Evolutionary conservation across 768 basidiomycete genomes (phyloP), one percentile per base, ranked within the genome.

Genomic region (Phlebiopsis flavidoalba): DNA sequence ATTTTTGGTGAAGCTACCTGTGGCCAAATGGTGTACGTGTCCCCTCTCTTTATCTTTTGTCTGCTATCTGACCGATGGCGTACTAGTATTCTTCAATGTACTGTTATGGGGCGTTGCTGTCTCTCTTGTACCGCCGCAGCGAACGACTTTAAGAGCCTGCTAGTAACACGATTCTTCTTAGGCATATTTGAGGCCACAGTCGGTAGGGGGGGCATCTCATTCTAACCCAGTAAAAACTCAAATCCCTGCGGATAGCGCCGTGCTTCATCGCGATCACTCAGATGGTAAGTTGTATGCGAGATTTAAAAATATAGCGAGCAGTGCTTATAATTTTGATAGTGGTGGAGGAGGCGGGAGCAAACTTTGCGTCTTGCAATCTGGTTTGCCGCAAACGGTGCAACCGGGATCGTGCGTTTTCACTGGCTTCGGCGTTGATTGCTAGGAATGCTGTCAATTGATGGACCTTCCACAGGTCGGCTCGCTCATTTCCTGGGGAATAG

Each of bases 271-370:
- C 79, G 1, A 75, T 81, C 55, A 81, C 78, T 22, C 76, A 77
- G 58, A 79, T 78, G 77, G 62, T 63, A 37, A 11, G 59, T 26
- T 4, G 26, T 57, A 14, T 4, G 33, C 15, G 19, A 43, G 17
- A 15, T 53, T 22, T 10, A 6, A 1, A 49, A n/a, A 31, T 19
- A 8, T 8, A 33, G 3, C 53, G n/a, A n/a, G 24, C 35, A 21
- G n/a, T 45, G 15, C 21, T 46, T 15, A 33, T 33, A 10, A 26
- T 37, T 3, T 5, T 1, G 8, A 22, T n/a, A 63, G 62, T 81
- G 79, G 79, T 80, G 79, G 79, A 73, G 79, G 14, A 69, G 79
- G n/a, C 73, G 78, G 12, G 79, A 80, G 62, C 78, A 79, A 64
- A 77, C 78, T 0, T 65, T 76, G 66, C 72, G 78, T 0, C 65